phyloP scores from a whole-genome alignment of 2,329 filamentous ascomycete species.

The Microdochium bolleyi region DNA sequence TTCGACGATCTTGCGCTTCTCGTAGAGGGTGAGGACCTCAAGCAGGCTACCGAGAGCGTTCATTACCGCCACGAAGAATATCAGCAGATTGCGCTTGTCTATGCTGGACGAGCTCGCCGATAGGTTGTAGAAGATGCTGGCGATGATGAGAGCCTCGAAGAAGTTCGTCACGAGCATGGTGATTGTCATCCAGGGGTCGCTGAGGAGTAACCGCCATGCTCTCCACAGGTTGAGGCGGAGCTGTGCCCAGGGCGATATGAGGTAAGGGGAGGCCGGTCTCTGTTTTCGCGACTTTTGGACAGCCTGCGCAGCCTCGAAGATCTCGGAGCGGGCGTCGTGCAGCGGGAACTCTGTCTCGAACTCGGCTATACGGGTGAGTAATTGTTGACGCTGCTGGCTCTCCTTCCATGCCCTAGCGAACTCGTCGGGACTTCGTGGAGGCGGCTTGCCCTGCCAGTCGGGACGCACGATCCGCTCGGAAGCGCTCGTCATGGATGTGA shows the following conservation, averaged over 20 bases:
- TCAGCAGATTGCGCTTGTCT: slow-evolving; percentile 17
- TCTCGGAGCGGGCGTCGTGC: slow-evolving; percentile 6
- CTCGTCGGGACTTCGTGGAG: slow-evolving; percentile 28
- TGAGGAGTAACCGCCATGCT: slow-evolving; percentile 17
- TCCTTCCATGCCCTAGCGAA: slow-evolving; percentile 25
- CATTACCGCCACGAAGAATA: slow-evolving; percentile 42
- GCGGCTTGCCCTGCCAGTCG: slow-evolving; percentile 31
- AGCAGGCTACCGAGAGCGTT: slow-evolving; percentile 54
- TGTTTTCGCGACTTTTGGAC: too few species aligned
- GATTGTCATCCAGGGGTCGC: slow-evolving; percentile 20
- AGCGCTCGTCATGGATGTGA: slow-evolving; percentile 59
- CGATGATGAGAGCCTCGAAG: slow-evolving; percentile 27
- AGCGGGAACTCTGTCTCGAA: background rate
- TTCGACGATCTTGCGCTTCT: slow-evolving; percentile 33
- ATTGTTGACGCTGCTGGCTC: background rate
- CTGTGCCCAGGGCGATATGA: slow-evolving; percentile 28
- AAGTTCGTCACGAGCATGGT: slow-evolving; percentile 41
- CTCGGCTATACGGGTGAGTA: background rate
- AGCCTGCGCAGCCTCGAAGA: too few species aligned
- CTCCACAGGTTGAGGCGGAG: slow-evolving; percentile 32
- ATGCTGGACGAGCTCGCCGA: slow-evolving; percentile 28
- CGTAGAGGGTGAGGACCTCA: slow-evolving; percentile 28
- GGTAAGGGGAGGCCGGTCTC: background rate
- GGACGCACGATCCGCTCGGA: slow-evolving; percentile 56
- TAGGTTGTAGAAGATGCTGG: slow-evolving; percentile 16